Conservation (phyloP, 176 grass and related monocot genomes). For the Aegilops speltoides region DNA sequence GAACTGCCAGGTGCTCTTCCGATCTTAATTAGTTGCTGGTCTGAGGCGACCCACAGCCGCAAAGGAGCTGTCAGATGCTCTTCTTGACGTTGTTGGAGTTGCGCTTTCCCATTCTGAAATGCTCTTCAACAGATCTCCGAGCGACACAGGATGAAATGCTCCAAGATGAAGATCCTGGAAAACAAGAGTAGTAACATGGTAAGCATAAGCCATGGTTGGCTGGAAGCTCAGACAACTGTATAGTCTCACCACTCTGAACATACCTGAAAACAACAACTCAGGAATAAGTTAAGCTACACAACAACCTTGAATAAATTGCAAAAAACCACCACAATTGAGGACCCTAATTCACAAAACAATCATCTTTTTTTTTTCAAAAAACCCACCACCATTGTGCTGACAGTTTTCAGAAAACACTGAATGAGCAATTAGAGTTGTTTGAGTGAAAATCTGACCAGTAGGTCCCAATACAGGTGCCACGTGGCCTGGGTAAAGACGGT, state of each 20-base stretch:
- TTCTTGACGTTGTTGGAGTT: constrained; percentile 41
- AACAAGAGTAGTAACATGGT: not conserved
- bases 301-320: not conserved
- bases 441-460: no score
- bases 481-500: no score
- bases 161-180: not conserved
- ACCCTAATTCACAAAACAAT: no score
- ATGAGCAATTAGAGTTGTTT: no score
- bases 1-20: constrained; percentile 36
- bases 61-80: constrained; percentile 43
- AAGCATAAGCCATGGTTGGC: not conserved
- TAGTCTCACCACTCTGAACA: not conserved
- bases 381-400: no score
- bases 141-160: not conserved
- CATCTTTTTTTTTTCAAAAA: no score
- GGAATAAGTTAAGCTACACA: not conserved
- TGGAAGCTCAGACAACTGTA: not conserved
- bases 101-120: constrained; percentile 2
- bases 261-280: not conserved
- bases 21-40: not conserved
- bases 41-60: constrained; percentile 26
- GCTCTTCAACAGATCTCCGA: not conserved
- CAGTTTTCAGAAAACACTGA: no score
- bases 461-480: no score
- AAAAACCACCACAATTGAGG: no score